Evolutionary conservation across 306 rosid genomes (phyloP).

Genomic region (Citrullus mucosospermus): DNA sequence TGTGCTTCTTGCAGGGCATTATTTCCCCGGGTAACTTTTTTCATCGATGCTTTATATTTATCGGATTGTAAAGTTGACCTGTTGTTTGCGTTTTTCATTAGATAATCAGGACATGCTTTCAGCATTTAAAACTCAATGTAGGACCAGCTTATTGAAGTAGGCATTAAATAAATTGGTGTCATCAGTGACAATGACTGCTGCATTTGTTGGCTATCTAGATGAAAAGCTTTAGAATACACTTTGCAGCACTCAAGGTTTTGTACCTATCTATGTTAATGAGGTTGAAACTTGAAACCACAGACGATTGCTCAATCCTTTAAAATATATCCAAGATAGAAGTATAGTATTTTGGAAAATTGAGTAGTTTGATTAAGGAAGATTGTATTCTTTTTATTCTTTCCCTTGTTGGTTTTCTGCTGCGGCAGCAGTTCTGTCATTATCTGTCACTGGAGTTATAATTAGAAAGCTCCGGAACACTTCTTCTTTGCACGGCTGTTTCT

Average conservation of each 20-base stretch:
- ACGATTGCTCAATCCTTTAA: neutral
- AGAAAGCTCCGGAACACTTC: neutral
- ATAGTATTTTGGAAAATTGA: neutral
- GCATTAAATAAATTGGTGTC: neutral
- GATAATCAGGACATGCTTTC: neutral
- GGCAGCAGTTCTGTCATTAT: neutral
- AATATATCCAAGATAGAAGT: neutral
- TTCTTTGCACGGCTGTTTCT: neutral
- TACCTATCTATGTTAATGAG: neutral
- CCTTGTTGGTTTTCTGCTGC: neutral
- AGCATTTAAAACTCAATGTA: neutral
- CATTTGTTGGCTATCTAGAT: neutral
- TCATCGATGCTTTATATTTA: neutral
- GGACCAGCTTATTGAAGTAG: neutral
- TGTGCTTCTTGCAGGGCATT: conserved; percentile 99
- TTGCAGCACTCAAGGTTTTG: neutral
- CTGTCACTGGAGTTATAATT: neutral
- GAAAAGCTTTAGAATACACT: neutral
- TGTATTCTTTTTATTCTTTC: neutral
- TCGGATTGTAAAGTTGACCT: neutral
- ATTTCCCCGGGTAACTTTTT: conserved; percentile 62
- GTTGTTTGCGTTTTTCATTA: neutral
- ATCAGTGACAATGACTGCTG: neutral
- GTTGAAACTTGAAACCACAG: neutral
- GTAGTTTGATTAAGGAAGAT: neutral